Evolutionary conservation across 805 yeast genomes (phyloP), one percentile per base, ranked within the genome.

Genomic region (Candida boleticola): DNA sequence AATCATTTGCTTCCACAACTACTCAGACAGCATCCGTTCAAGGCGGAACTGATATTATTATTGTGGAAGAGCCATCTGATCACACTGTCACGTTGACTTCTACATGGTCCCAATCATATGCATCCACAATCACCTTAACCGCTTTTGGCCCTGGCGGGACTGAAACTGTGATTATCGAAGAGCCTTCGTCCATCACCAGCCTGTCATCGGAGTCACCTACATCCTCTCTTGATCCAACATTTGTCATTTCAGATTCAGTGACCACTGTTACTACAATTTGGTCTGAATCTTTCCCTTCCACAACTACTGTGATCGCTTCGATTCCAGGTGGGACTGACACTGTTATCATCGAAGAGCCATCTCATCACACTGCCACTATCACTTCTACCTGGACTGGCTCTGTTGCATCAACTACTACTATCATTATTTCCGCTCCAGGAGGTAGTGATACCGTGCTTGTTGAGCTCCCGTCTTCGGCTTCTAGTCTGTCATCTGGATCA

Each of bases 151-250:
- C 35, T 17, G 48, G 48, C 22, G 47, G 42, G 7, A 44, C 47
- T 27, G 46, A 33, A 20, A 50, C 54, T 22, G 42, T 43, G 9
- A 36, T 47, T 16, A 44, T 53, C 14, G 51, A 52, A 30, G 53
- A n/a, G n/a, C 51, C 49, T 5, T 37, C 29, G 4, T 41, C 40
- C 14, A 37, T 40, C 6, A n/a, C 30, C 7, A 17, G 18, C 9
- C 29, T 22, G 34, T 9, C 34, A 7, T 14, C 18, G n/a, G n/a
- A n/a, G n/a, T n/a, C n/a, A n/a, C n/a, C n/a, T n/a, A n/a, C n/a
- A n/a, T n/a, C n/a, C n/a, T n/a, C n/a, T n/a, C n/a, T n/a, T n/a
- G n/a, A n/a, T n/a, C n/a, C n/a, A n/a, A n/a, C n/a, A n/a, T n/a
- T n/a, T n/a, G n/a, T n/a, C n/a, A n/a, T n/a, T n/a, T n/a, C n/a